Evolutionary conservation across 768 basidiomycete species (phyloP).

Genomic region (Collybia sordida): DNA sequence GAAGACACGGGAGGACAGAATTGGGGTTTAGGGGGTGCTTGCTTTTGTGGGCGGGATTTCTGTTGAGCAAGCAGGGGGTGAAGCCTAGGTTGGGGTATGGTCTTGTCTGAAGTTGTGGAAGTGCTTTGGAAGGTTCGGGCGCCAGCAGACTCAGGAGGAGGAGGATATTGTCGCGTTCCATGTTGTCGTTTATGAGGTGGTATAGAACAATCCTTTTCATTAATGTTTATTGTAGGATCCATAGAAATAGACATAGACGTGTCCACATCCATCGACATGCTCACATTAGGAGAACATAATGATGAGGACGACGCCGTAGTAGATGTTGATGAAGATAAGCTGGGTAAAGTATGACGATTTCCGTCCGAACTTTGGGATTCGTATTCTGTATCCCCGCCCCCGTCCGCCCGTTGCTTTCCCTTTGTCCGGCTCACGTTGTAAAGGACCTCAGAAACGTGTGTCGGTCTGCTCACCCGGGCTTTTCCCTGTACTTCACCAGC

Average conservation of each 20-base stretch:
- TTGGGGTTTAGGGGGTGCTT: conserved; percentile 3
- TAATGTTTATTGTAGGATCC: conserved; percentile 10
- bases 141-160: not conserved
- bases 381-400: not conserved
- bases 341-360: not conserved
- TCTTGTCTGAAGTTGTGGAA: not conserved
- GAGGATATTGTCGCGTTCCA: not conserved
- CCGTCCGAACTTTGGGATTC: not conserved
- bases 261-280: not conserved
- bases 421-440: conserved; percentile 5
- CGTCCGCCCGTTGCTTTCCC: conserved; percentile 7
- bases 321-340: conserved; percentile 6
- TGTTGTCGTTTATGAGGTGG: not conserved
- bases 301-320: conserved; percentile 4
- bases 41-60: conserved; percentile 3
- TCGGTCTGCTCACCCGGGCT: not conserved
- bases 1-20: not conserved
- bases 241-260: conserved; percentile 2
- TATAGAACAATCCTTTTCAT: not conserved
- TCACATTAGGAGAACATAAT: not conserved
- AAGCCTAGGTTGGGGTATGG: conserved; percentile 7
- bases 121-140: not conserved
- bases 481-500: not conserved
- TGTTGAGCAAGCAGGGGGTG: conserved; percentile 15
- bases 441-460: not conserved